These are phyloP conservation scores for Cyclotella kingstonii DNA, from an alignment of 108 stramenopile species.

Conservation along the genomic window DNA sequence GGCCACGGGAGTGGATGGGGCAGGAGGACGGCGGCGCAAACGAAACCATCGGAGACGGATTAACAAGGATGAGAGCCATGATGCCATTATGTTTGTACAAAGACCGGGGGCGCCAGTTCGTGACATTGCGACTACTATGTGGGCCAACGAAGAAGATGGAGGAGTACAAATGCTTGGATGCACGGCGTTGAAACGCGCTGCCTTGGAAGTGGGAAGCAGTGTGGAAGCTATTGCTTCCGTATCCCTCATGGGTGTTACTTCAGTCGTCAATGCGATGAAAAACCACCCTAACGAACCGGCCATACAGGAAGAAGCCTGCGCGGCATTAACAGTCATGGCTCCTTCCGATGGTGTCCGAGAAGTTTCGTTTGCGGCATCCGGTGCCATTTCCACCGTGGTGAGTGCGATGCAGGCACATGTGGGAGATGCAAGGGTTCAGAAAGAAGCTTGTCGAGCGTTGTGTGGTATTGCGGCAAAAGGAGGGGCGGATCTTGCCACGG, in stretches of 20 bases:
- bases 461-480: constrained; percentile 65
- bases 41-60: constrained; percentile 37
- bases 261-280: constrained; percentile 86
- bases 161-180: constrained; percentile 88
- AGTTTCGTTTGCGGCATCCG: constrained; percentile 82
- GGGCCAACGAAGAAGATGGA: constrained; percentile 88
- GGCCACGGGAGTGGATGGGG: constrained; percentile 42
- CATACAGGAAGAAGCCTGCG: constrained; percentile 83
- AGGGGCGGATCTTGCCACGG: constrained; percentile 75
- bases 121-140: constrained; percentile 78
- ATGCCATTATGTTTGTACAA: constrained; percentile 88
- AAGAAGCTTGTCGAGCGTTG: constrained; percentile 73
- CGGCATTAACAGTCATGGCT: constrained; percentile 56
- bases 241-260: constrained; percentile 66
- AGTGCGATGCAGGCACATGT: constrained; percentile 91
- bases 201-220: constrained; percentile 11
- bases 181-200: constrained; percentile 53
- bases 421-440: constrained; percentile 72
- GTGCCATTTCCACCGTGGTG: constrained; percentile 77
- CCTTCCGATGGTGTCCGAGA: constrained; percentile 67
- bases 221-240: constrained; percentile 45
- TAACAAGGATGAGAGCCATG: constrained; percentile 80
- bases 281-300: constrained; percentile 84
- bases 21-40: constrained; percentile 37
- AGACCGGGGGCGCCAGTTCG: constrained; percentile 49